phyloP scores from a whole-genome alignment of 495 filamentous ascomycete species.

The Hypomontagnella monticulosa region DNA sequence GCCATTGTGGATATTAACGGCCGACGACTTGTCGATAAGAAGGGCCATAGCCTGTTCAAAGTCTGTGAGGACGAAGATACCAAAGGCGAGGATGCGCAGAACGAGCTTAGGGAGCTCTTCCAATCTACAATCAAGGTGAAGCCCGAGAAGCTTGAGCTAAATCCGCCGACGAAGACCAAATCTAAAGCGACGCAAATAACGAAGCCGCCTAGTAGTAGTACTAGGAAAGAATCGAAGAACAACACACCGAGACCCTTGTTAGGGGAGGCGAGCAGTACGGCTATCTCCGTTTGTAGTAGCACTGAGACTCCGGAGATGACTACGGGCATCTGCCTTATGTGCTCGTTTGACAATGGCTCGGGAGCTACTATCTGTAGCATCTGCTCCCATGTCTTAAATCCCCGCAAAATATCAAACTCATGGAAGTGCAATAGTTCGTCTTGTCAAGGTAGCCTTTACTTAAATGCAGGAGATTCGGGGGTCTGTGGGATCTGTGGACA shows the following conservation, averaged over 20 bases:
- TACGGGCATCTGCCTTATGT: constrained; percentile 63
- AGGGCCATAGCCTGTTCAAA: constrained; percentile 70
- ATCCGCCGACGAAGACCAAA: not conserved
- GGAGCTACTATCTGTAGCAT: constrained; percentile 64
- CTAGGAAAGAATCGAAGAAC: constrained; percentile 3
- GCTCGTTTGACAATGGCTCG: constrained; percentile 67
- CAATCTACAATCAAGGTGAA: constrained; percentile 44
- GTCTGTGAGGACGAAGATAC: constrained; percentile 77
- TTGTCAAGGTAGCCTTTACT: constrained; percentile 64
- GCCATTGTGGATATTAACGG: constrained; percentile 67
- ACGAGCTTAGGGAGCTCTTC: constrained; percentile 69
- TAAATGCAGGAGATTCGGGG: constrained; percentile 71
- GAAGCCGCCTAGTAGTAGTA: not conserved
- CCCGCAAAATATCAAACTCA: constrained; percentile 54
- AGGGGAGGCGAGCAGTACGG: constrained; percentile 3
- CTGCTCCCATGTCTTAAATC: constrained; percentile 72
- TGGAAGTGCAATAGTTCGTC: constrained; percentile 68
- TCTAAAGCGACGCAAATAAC: constrained; percentile 1
- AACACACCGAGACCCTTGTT: not conserved
- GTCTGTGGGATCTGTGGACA: constrained; percentile 73
- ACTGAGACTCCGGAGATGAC: not conserved
- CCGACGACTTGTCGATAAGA: constrained; percentile 64
- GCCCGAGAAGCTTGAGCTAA: constrained; percentile 7
- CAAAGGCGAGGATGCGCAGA: constrained; percentile 65
- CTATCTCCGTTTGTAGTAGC: constrained; percentile 26